Evolutionary conservation across 768 basidiomycete genomes (phyloP), one percentile per base, ranked within the genome.

Genomic region (Pisolithus orientalis): DNA sequence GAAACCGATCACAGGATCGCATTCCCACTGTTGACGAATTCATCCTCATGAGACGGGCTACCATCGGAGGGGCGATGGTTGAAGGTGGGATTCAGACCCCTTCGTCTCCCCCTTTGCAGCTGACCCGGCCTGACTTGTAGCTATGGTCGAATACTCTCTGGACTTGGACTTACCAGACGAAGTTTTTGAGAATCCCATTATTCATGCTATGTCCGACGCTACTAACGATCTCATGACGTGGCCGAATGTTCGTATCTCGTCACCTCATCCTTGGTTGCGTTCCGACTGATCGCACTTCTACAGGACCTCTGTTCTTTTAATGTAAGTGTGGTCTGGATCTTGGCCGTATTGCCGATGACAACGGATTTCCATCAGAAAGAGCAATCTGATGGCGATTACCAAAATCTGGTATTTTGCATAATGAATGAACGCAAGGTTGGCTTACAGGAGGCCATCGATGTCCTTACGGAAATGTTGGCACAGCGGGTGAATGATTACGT

Each of bases 191-290:
- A 62, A 57, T 45, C 65, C 70, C 2, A 61, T 69, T 17, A 61
- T 72, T 6, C 56, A 57, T 52, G 67, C 60, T 17, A 70, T 72
- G 70, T 72, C 70, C 38, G 64, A 71, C n/a, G 70, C 70, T n/a
- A 71, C 68, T 0, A 71, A 55, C 14, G 70, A 72, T 50, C 66
- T 72, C 16, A 72, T 72, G 70, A 72, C 70, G 1, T 72, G 70
- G 70, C 70, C 70, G n/a, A 72, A 72, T 39, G 70, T 71, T 24
- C 6, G 70, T 70, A 5, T 13, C 7, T 45, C 8, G 21, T 27
- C 16, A 46, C 6, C 38, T 53, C 52, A 39, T 43, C 49, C n/a
- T 6, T 32, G 51, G 39, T 53, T 13, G 34, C 47, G 28, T 0
- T 28, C 39, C 1, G 17, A 21, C 57, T 68, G 53, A 68, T 42